phyloP scores from a whole-genome alignment of 176 grass and related monocot genomes.

The Bothriochloa decipiens region DNA sequence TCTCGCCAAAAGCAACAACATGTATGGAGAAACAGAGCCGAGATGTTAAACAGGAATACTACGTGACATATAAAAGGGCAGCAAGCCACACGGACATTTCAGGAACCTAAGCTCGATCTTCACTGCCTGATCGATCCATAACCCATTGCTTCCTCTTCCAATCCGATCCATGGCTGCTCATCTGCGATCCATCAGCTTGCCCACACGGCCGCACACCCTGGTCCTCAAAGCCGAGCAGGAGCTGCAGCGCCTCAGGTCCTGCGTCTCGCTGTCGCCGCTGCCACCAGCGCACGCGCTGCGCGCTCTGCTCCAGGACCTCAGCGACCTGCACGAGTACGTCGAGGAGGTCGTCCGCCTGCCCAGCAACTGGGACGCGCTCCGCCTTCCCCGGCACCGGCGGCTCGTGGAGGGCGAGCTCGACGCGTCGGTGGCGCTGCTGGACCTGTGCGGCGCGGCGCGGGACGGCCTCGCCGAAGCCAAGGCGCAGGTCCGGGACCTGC shows the following conservation, averaged over 20 bases:
- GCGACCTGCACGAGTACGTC: constrained; percentile 29
- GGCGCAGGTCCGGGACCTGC: constrained; percentile 5
- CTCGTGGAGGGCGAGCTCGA: constrained; percentile 11
- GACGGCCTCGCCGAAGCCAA: constrained; percentile 29
- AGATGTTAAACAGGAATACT: not conserved
- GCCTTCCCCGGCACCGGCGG: not conserved
- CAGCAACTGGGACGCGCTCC: constrained; percentile 28
- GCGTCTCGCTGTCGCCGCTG: too few species aligned
- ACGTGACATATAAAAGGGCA: not conserved
- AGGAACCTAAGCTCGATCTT: not conserved
- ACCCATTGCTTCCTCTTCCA: not conserved
- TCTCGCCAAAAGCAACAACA: not conserved
- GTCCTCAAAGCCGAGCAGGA: constrained; percentile 30
- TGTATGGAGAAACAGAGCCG: not conserved
- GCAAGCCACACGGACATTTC: not conserved
- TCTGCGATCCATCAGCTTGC: constrained; percentile 27
- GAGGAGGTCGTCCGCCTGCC: constrained; percentile 13
- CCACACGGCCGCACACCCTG: constrained; percentile 14
- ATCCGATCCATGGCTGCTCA: constrained; percentile 3
- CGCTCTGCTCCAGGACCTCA: constrained; percentile 12
- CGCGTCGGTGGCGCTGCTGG: constrained; percentile 2
- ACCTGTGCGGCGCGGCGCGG: not conserved
- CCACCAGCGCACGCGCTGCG: not conserved
- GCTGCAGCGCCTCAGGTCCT: constrained; percentile 3
- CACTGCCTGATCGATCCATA: not conserved